Evolutionary conservation across 75 land plant species (phyloP), one percentile per base, ranked within the genome.

Genomic region (Selaginella moellendorffii): DNA sequence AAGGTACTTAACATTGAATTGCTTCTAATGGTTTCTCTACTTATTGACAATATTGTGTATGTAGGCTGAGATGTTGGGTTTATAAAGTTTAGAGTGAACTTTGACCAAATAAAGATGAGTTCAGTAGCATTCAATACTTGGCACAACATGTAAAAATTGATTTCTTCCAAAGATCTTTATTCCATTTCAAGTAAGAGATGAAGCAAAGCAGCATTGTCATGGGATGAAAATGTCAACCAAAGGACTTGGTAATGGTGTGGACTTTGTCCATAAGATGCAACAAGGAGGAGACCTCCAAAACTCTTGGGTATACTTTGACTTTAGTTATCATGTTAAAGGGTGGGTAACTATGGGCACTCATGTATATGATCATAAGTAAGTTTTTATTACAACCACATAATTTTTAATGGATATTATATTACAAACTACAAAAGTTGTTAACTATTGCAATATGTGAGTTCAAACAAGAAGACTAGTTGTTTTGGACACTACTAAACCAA

Each of bases 271-370:
- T 19, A 19, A 52, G 30, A 63, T 63, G 65, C 65, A 63, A 30
- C 52, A 19, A 1, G 27, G 63, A 26, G 65, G 51, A 2, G 65
- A 63, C 25, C 23, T 63, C 52, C 25, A 63, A 30, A 30, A 63
- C 2, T 18, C 65, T 9, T 63, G 51, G 65, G 1, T 63, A 19
- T 31, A 21, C 52, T 63, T 63, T 26, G 65, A 63, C 53, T 52
- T 31, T 30, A 9, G 19, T 9, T 27, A 65, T 25, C 62, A 54
- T 27, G 67, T 65, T 19, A 52, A 65, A 29, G 62, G 62, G 17
- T 65, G 62, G 62, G 52, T 52, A n/a, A 63, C 51, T 1, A 63
- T 63, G 65, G 65, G 22, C 23, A 22, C 54, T 28, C 67, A 65
- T 29, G 67, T 65, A 26, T 65, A 65, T 22, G 67, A 65, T 29